A percentile compares a stretch with the other conserved stretches of the same genome.
These are phyloP conservation scores for Sporothrix inflata DNA, from an alignment of 2,329 filamentous ascomycete genomes.

Conservation along the genomic window DNA sequence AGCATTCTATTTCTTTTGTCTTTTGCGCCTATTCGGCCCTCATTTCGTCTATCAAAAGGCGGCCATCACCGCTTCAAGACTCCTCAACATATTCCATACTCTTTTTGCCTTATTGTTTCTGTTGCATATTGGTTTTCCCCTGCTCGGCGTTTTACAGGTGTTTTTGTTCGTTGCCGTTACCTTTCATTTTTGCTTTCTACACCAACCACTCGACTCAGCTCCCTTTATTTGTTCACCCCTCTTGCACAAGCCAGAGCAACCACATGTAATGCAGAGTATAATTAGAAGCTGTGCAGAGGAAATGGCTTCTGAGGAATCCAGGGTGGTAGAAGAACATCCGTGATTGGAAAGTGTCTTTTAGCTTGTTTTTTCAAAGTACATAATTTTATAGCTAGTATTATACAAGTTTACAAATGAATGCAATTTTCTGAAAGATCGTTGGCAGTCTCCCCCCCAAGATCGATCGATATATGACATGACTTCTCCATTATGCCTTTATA, in stretches of 20 bases:
- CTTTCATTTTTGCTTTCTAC: neutral
- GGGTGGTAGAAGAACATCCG: neutral
- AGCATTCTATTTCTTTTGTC: neutral
- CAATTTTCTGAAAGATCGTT: neutral
- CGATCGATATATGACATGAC: neutral
- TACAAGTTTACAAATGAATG: slow-evolving; percentile 18
- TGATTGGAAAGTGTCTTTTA: slow-evolving; percentile 21
- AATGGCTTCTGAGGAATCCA: no score
- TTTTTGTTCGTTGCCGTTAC: neutral
- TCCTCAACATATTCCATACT: neutral
- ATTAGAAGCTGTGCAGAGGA: neutral
- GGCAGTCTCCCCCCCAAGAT: neutral
- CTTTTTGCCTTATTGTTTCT: neutral
- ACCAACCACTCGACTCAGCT: no score
- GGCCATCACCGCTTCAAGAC: neutral
- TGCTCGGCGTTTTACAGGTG: slow-evolving; percentile 15
- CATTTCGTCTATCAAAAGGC: neutral
- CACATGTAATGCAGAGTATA: neutral
- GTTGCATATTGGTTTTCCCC: neutral
- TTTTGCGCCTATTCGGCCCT: neutral
- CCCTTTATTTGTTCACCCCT: neutral
- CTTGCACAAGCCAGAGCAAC: neutral
- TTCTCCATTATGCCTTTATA: slow-evolving; percentile 10
- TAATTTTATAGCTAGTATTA: slow-evolving; percentile 26
- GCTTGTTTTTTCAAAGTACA: slow-evolving; percentile 21